A percentile compares a stretch with the other conserved stretches of the same genome.
Evolutionary conservation across 148 eudicot species (phyloP).

Genomic region (Pouteria glomerata): DNA sequence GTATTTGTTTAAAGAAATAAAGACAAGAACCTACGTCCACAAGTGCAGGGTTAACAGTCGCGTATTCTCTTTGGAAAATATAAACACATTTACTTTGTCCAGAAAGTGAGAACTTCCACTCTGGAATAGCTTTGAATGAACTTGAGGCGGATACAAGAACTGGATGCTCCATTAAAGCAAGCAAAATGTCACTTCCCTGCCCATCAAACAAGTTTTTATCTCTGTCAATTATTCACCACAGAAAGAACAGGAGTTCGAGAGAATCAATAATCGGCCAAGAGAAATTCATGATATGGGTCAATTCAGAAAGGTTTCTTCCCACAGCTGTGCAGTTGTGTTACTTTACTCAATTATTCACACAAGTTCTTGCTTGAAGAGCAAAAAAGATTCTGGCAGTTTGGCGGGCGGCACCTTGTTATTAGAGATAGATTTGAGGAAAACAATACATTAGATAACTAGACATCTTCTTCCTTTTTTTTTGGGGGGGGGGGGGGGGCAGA

Average conservation of each 20-base stretch:
- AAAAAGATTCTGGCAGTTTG: not conserved
- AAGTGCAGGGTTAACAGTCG: slow-evolving; percentile 76
- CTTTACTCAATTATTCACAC: not conserved
- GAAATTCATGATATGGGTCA: not conserved
- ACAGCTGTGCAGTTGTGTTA: not conserved
- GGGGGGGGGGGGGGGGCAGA: not conserved
- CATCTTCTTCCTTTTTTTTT: not conserved
- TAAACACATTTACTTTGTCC: slow-evolving; percentile 59
- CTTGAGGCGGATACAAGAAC: slow-evolving; percentile 54
- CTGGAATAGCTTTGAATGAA: slow-evolving; percentile 51
- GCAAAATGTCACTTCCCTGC: slow-evolving; percentile 46
- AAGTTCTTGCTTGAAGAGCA: not conserved
- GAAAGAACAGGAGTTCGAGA: not conserved
- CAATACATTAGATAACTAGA: not conserved
- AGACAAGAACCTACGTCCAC: slow-evolving; percentile 63
- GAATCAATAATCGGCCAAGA: not conserved
- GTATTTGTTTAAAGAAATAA: not conserved
- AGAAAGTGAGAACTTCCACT: slow-evolving; percentile 43
- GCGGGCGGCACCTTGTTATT: not conserved
- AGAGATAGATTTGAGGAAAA: not conserved
- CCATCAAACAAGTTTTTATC: slow-evolving; percentile 13
- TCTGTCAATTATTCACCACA: not conserved
- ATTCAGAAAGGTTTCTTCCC: not conserved
- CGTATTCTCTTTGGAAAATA: slow-evolving; percentile 88
- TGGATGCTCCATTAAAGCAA: slow-evolving; percentile 70